Conservation (phyloP, 1,284 basidiomycete genomes). For the Pulchroboletus neoregius region DNA sequence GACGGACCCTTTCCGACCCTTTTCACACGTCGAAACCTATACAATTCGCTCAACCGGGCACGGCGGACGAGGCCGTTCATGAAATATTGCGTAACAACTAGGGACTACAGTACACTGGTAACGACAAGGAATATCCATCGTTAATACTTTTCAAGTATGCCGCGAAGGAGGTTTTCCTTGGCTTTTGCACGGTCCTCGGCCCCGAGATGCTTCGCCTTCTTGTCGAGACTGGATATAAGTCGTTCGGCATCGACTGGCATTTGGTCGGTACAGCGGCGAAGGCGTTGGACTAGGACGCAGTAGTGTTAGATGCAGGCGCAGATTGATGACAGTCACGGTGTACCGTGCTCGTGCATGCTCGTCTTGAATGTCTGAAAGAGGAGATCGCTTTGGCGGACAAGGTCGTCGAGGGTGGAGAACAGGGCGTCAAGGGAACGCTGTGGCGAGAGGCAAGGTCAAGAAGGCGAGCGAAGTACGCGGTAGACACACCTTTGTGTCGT, state of each 20-base stretch:
- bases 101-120: conserved; percentile 14
- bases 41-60: background rate
- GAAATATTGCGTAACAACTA: conserved; percentile 2
- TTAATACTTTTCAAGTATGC: conserved; percentile 34
- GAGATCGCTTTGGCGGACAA: conserved; percentile 20
- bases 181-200: conserved; percentile 34
- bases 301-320: conserved; percentile 8
- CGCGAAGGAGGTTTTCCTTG: conserved; percentile 34
- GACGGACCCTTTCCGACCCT: conserved; percentile 7
- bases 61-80: background rate
- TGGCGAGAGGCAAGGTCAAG: conserved; percentile 11
- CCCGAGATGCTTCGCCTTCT: conserved; percentile 30
- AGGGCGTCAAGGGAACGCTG: conserved; percentile 24
- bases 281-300: conserved; percentile 18
- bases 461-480: background rate
- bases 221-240: conserved; percentile 26
- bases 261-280: conserved; percentile 17
- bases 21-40: conserved; percentile 27
- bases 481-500: conserved; percentile 28
- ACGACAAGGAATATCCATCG: background rate
- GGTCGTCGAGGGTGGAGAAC: conserved; percentile 17
- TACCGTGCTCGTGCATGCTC: conserved; percentile 23
- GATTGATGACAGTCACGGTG: background rate
- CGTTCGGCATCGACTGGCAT: conserved; percentile 25
- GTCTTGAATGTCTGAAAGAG: conserved; percentile 26